These are phyloP conservation scores for Metschnikowia orientalis DNA, from an alignment of 805 yeast species.

Conservation along the genomic window DNA sequence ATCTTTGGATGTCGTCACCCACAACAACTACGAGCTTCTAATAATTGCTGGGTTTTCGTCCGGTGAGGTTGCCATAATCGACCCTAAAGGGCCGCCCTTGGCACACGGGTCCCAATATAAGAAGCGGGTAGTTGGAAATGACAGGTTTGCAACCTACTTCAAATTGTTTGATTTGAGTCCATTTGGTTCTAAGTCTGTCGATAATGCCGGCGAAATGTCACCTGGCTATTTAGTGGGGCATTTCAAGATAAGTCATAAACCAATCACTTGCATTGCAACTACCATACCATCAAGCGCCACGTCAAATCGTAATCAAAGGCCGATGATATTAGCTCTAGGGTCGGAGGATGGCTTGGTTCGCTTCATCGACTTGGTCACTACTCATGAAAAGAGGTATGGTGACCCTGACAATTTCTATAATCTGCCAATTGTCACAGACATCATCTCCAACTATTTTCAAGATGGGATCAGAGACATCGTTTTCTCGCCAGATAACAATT, in stretches of 20 bases:
- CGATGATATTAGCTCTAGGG: conserved; percentile 45
- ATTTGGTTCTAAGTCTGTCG: conserved; percentile 12
- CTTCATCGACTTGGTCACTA: conserved; percentile 46
- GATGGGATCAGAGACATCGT: conserved; percentile 54
- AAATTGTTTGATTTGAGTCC: conserved; percentile 35
- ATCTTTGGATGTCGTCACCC: conserved; percentile 20
- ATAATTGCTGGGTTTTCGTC: conserved; percentile 37
- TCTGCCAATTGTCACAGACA: conserved; percentile 40
- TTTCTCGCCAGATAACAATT: conserved; percentile 47
- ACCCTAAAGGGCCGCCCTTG: conserved; percentile 12
- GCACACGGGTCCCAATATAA: conserved; percentile 8
- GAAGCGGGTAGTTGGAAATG: conserved; percentile 21
- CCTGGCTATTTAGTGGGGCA: conserved; percentile 42
- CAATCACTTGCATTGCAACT: conserved; percentile 47
- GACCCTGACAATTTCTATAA: conserved; percentile 16
- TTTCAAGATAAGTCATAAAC: conserved; percentile 55
- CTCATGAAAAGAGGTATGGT: conserved; percentile 28
- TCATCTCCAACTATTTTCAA: conserved; percentile 57
- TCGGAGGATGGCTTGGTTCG: conserved; percentile 64
- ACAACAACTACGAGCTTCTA: conserved; percentile 38
- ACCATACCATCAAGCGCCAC: conserved; percentile 22
- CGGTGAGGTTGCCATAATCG: conserved; percentile 17
- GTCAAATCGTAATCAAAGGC: conserved; percentile 30
- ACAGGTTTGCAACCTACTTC: conserved; percentile 33
- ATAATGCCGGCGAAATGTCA: conserved; percentile 1